Conservation (phyloP, 1,139 yeast genomes). For the Protomyces gravidus region DNA sequence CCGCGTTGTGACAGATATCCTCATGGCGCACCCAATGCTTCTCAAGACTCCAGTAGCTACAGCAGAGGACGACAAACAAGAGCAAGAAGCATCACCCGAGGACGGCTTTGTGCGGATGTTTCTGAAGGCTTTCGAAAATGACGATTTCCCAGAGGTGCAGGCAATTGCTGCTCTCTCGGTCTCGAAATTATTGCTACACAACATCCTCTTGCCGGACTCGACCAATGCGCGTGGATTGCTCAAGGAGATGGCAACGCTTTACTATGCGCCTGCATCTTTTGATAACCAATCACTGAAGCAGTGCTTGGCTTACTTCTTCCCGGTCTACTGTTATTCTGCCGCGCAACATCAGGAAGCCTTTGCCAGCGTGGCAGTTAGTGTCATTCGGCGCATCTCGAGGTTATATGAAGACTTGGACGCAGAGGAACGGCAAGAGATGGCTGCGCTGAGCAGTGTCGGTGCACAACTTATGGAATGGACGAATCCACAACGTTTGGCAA, state of each 20-base stretch:
- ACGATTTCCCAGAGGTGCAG: constrained; percentile 62
- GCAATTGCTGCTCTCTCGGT: constrained; percentile 82
- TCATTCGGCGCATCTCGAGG: constrained; percentile 54
- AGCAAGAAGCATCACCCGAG: constrained; percentile 18
- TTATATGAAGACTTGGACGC: constrained; percentile 44
- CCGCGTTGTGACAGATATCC: constrained; percentile 69
- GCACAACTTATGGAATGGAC: constrained; percentile 84
- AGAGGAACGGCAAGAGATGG: constrained; percentile 41
- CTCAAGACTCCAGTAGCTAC: constrained; percentile 56
- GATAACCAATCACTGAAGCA: constrained; percentile 68
- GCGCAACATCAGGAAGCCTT: constrained; percentile 65
- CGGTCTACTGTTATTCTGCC: constrained; percentile 83
- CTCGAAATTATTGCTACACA: constrained; percentile 76
- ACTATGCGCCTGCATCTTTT: constrained; percentile 65
- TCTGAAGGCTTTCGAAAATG: constrained; percentile 53
- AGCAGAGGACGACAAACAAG: constrained; percentile 15
- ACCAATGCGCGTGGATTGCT: constrained; percentile 51
- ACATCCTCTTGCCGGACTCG: constrained; percentile 48
- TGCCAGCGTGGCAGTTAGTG: constrained; percentile 62
- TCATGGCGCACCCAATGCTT: constrained; percentile 68
- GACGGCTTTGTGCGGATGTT: constrained; percentile 59
- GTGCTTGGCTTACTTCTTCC: constrained; percentile 80
- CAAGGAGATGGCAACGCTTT: constrained; percentile 65
- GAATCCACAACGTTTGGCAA: constrained; percentile 60
- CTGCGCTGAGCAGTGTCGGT: constrained; percentile 57